Evolutionary conservation across 768 basidiomycete genomes (phyloP).

Genomic region (Tulasnella sp.): DNA sequence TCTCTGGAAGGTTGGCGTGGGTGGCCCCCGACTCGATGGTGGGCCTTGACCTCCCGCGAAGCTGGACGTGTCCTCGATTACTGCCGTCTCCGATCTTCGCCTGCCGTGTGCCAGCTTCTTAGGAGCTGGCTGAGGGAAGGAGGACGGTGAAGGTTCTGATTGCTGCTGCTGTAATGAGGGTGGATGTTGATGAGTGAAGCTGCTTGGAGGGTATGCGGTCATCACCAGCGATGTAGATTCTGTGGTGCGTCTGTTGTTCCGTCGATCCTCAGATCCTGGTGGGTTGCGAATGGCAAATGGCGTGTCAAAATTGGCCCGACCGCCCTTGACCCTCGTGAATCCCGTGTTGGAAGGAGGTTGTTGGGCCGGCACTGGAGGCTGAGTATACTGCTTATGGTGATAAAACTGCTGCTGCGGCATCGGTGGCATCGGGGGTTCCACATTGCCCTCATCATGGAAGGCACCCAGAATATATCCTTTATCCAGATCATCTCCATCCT

Average conservation of each 20-base stretch:
- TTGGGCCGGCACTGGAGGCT: conserved; percentile 17
- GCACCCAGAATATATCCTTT: conserved; percentile 85
- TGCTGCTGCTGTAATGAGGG: too few relatives aligned
- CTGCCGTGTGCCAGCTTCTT: conserved; percentile 37
- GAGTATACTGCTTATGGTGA: background rate
- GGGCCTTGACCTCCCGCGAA: background rate
- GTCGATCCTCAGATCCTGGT: conserved; percentile 51
- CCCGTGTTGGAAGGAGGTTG: conserved; percentile 36
- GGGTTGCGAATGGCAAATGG: conserved; percentile 72
- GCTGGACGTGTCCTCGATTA: conserved; percentile 46
- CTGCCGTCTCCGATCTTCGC: conserved; percentile 72
- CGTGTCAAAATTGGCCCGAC: conserved; percentile 70
- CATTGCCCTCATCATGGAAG: conserved; percentile 35
- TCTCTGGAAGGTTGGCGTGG: background rate
- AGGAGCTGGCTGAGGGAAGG: background rate
- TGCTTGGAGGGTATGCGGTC: conserved; percentile 49
- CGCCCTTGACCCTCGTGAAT: conserved; percentile 81
- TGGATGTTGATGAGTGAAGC: conserved; percentile 20
- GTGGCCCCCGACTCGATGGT: background rate
- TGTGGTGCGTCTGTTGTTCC: conserved; percentile 13
- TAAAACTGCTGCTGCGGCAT: conserved; percentile 19
- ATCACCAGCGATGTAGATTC: conserved; percentile 33
- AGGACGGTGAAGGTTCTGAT: background rate
- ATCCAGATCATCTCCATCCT: conserved; percentile 68
- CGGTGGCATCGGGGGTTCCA: conserved; percentile 22